Evolutionary conservation across 768 basidiomycete genomes (phyloP), one percentile per base, ranked within the genome.

Genomic region (Candolleomyces eurysporus): DNA sequence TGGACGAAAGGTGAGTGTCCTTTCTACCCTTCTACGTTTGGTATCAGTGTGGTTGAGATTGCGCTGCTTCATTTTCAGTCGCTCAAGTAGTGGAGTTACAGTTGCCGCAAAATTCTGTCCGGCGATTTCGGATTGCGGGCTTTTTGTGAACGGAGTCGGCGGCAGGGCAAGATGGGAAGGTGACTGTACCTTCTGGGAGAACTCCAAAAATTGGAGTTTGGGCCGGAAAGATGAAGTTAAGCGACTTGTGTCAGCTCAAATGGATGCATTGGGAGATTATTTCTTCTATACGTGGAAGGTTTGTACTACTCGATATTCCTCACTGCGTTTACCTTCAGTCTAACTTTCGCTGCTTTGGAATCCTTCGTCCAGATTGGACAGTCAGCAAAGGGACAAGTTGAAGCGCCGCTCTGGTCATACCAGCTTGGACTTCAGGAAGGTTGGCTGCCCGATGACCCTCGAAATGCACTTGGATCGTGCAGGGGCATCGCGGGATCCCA

Each of bases 101-200:
- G 69, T 88, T 26, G 86, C 85, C 0, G 93, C 91, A 48, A 94
- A 94, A 72, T 93, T 88, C 71, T 83, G 87, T 55, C 78, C 79
- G 2, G 88, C 85, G 13, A 79, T 78, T 65, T 91, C 88, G 67
- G 78, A 84, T 55, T 91, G 91, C 66, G 89, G 71, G 7, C 64
- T 75, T 14, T 74, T 69, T 57, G 49, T 76, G 9, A 59, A 48
- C 1, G 73, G 71, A 9, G 68, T 68, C 10, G 63, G 73, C 56
- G 86, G 84, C 77, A 73, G 85, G 66, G 61, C 81, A 83, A 61
- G 88, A 90, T 69, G 79, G 79, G 17, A 88, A 90, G 66, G 81
- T 83, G n/a, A 89, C 88, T 71, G 76, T 86, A 62, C 77, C 81
- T n/a, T 87, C 85, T 61, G 70, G 78, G 55, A 46, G 6, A 21